Conservation (phyloP, 208 protist species). For the Leishmania major region DNA sequence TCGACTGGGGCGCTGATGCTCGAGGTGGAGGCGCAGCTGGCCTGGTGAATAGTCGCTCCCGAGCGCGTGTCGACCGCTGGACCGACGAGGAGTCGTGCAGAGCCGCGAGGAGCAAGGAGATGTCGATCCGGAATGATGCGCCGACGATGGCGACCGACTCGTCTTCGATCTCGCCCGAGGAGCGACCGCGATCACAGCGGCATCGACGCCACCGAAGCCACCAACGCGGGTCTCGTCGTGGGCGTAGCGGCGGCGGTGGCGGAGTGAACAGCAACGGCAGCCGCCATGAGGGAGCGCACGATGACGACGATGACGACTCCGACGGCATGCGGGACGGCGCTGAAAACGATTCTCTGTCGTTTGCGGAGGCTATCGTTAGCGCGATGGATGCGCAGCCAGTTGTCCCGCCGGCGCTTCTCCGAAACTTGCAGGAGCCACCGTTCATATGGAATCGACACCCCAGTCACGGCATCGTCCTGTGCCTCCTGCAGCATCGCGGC, state of each 20-base stretch:
- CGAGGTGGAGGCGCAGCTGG: neutral
- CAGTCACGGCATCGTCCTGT: constrained; percentile 59
- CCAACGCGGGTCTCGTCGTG: neutral
- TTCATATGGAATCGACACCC: constrained; percentile 65
- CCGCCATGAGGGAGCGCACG: neutral
- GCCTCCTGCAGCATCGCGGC: constrained; percentile 61
- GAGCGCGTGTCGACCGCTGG: constrained; percentile 28
- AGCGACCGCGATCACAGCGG: neutral
- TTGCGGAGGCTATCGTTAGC: constrained; percentile 21
- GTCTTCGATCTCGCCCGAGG: constrained; percentile 2
- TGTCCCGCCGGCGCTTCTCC: constrained; percentile 55
- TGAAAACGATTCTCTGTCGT: constrained; percentile 10
- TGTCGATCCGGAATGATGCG: neutral
- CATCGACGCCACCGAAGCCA: neutral
- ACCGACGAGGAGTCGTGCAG: constrained; percentile 17
- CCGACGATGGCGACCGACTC: neutral
- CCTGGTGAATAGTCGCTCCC: constrained; percentile 29
- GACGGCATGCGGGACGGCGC: neutral
- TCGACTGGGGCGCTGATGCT: neutral
- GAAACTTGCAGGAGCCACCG: constrained; percentile 22
- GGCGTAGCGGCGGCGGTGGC: neutral
- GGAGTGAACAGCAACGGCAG: neutral
- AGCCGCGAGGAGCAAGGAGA: neutral
- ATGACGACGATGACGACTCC: neutral
- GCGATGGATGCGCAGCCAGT: constrained; percentile 57